Evolutionary conservation across 495 filamentous ascomycete genomes (phyloP).

Genomic region (Neurospora intermedia): DNA sequence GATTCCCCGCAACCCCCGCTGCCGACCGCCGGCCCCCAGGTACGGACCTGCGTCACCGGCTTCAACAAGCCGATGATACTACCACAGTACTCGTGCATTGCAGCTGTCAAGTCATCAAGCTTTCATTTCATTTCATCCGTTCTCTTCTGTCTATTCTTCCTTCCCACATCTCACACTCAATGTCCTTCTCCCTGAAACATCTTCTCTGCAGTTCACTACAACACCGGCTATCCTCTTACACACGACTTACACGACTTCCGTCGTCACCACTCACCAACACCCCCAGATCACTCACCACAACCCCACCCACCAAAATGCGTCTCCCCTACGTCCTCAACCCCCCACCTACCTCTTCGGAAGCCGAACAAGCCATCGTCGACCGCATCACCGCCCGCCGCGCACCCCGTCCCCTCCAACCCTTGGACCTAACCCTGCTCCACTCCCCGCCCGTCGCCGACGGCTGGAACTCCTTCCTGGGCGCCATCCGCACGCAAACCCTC

Average conservation of each 20-base stretch:
- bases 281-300: not conserved
- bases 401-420: conserved; percentile 51
- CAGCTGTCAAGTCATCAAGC: not conserved
- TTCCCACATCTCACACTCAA: not conserved
- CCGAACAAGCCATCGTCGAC: conserved; percentile 45
- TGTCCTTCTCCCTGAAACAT: not conserved
- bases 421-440: conserved; percentile 68
- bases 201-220: not conserved
- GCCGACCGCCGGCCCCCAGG: not conserved
- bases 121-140: not conserved
- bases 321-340: conserved; percentile 56
- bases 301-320: conserved; percentile 46
- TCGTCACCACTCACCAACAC: not conserved
- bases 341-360: conserved; percentile 36
- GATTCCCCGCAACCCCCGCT: not conserved
- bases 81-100: not conserved
- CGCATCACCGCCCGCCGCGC: conserved; percentile 53
- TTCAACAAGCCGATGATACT: not conserved
- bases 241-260: not conserved
- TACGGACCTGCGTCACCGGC: not conserved
- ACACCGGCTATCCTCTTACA: not conserved
- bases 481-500: conserved; percentile 56
- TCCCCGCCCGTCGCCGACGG: conserved; percentile 62
- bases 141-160: not conserved
- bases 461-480: conserved; percentile 71